Percentiles rank a stretch among this genome's conserved stretches.
Conservation (phyloP, 2,329 filamentous ascomycete species). For the Hypomyces rosellus region DNA sequence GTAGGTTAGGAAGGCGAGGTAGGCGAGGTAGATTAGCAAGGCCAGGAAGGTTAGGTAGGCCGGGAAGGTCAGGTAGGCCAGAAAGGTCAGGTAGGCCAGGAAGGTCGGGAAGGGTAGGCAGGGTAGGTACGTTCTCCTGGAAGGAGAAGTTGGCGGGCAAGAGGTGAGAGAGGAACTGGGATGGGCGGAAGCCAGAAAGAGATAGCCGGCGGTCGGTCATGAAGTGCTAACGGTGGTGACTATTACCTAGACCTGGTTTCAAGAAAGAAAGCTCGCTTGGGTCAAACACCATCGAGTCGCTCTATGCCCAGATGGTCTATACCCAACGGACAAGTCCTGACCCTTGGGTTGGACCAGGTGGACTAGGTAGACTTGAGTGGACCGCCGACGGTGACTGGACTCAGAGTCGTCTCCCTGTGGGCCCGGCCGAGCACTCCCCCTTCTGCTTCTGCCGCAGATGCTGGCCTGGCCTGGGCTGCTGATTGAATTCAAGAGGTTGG, state of each 20-base stretch:
- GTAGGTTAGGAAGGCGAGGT: no score
- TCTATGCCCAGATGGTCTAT: no score
- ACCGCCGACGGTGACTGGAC: no score
- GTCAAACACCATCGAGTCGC: no score
- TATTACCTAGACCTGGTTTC: neutral
- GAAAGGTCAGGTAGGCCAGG: no score
- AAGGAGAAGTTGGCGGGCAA: neutral
- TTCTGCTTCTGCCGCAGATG: neutral
- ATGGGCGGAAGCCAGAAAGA: neutral
- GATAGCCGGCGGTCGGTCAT: neutral
- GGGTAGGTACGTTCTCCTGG: neutral
- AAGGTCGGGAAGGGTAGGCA: neutral
- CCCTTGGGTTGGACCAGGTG: no score
- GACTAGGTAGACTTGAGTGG: no score
- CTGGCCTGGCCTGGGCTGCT: neutral
- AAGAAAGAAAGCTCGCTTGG: neutral
- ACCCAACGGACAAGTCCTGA: no score
- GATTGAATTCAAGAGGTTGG: conserved; percentile 14
- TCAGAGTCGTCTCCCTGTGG: neutral
- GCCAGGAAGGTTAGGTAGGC: no score
- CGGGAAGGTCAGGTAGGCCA: no score
- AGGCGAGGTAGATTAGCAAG: no score
- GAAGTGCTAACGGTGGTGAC: neutral
- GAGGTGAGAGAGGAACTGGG: neutral
- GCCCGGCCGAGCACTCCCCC: conserved; percentile 3